Percentiles rank a stretch among this genome's conserved stretches.
These are phyloP conservation scores for Cyclotella choctawhatcheeana DNA, from an alignment of 108 stramenopile genomes.

Conservation along the genomic window DNA sequence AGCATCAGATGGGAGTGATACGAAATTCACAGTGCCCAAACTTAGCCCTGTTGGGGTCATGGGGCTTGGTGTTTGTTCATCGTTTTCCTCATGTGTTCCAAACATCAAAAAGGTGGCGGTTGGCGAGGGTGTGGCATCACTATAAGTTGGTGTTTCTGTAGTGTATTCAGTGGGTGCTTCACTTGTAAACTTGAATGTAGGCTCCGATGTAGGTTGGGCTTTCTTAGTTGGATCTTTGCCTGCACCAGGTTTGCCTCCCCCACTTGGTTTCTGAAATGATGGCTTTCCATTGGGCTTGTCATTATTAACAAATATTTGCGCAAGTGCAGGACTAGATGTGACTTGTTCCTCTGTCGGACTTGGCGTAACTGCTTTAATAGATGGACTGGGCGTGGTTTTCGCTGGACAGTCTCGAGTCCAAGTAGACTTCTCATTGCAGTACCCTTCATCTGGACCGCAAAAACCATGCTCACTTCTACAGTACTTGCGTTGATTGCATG, in stretches of 20 bases:
- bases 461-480: conserved; percentile 40
- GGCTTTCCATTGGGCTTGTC: background rate
- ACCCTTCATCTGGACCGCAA: conserved; percentile 37
- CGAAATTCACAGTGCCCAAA: background rate
- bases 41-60: background rate
- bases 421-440: conserved; percentile 41
- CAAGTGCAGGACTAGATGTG: background rate
- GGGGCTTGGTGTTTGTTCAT: background rate
- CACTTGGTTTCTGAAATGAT: conserved; percentile 15
- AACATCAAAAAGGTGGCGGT: too few relatives aligned
- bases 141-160: conserved; percentile 3
- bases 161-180: background rate
- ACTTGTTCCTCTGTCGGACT: background rate
- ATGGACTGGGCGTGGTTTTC: conserved; percentile 15
- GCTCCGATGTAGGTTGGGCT: background rate
- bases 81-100: too few relatives aligned
- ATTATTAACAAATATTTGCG: background rate
- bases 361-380: background rate
- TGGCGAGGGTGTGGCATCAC: conserved; percentile 10
- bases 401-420: conserved; percentile 34
- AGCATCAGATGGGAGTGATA: conserved; percentile 4
- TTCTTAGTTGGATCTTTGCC: conserved; percentile 4
- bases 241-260: conserved; percentile 21
- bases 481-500: conserved; percentile 18
- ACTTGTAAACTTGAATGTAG: background rate